phyloP scores from a whole-genome alignment of 345 rosid genomes.

The Eucalyptus pauciflora region DNA sequence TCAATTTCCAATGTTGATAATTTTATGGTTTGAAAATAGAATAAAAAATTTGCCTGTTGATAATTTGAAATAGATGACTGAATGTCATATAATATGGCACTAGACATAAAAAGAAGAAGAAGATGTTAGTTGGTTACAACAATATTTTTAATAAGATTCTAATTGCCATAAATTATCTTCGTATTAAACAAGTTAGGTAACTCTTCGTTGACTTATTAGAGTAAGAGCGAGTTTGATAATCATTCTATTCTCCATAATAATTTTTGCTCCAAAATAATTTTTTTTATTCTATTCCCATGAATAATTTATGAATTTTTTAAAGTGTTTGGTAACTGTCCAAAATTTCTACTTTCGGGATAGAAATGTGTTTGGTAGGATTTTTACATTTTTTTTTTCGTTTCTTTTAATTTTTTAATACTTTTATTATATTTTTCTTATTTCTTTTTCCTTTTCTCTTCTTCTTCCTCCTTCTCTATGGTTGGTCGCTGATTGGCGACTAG shows the following conservation, averaged over 20 bases:
- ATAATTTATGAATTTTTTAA: no score
- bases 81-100: neutral
- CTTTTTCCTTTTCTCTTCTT: no score
- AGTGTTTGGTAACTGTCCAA: fast-evolving
- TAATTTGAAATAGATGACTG: neutral
- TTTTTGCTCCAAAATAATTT: fast-evolving
- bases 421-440: no score
- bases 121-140: neutral
- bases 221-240: fast-evolving
- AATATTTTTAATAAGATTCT: neutral
- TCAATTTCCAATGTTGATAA: no score
- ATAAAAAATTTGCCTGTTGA: no score
- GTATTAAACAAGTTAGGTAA: neutral
- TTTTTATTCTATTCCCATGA: fast-evolving
- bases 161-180: fast-evolving
- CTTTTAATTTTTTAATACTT: no score
- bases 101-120: neutral
- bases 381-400: no score
- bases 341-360: fast-evolving
- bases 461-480: no score
- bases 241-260: fast-evolving
- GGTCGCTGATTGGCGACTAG: fast-evolving
- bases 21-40: no score
- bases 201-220: neutral
- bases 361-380: fast-evolving